Percentiles rank a stretch among this genome's conserved stretches.
phyloP scores from a whole-genome alignment of 805 yeast genomes.

The Ogataea trehalophila region DNA sequence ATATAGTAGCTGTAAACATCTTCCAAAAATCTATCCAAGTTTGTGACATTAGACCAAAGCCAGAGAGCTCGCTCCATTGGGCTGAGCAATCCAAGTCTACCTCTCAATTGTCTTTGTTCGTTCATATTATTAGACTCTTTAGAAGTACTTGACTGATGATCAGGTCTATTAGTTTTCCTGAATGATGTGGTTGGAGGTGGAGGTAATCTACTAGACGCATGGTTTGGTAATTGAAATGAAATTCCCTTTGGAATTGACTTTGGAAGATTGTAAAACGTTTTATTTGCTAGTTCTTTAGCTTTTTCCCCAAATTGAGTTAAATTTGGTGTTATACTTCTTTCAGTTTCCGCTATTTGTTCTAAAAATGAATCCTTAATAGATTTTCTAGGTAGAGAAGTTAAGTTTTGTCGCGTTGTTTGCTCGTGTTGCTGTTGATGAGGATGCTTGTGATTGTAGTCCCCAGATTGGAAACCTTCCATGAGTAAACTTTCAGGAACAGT shows the following conservation, averaged over 20 bases:
- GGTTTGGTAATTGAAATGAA: slow-evolving; percentile 17
- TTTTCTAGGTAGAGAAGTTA: background rate
- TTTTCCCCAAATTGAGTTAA: slow-evolving; percentile 20
- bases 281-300: slow-evolving; percentile 26
- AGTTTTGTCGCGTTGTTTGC: background rate
- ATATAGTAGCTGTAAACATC: slow-evolving; percentile 81
- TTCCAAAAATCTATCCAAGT: slow-evolving; percentile 78
- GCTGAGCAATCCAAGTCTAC: slow-evolving; percentile 40
- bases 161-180: slow-evolving; percentile 1
- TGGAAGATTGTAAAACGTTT: slow-evolving; percentile 21
- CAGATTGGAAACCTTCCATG: slow-evolving; percentile 16
- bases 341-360: slow-evolving; percentile 16
- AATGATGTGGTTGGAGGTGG: slow-evolving; percentile 12
- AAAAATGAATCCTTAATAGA: slow-evolving; percentile 11
- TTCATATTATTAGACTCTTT: slow-evolving; percentile 2
- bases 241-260: slow-evolving; percentile 20
- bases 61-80: slow-evolving; percentile 79
- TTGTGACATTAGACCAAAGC: slow-evolving; percentile 95
- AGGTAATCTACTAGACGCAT: slow-evolving; percentile 12
- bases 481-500: slow-evolving; percentile 26
- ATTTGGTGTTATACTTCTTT: slow-evolving; percentile 17
- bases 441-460: slow-evolving; percentile 3
- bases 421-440: slow-evolving; percentile 3
- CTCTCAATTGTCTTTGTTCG: slow-evolving; percentile 24
- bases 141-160: too few species aligned